Base-by-base conservation (phyloP, 768 basidiomycete species). In the Amanita polypyramis region DNA sequence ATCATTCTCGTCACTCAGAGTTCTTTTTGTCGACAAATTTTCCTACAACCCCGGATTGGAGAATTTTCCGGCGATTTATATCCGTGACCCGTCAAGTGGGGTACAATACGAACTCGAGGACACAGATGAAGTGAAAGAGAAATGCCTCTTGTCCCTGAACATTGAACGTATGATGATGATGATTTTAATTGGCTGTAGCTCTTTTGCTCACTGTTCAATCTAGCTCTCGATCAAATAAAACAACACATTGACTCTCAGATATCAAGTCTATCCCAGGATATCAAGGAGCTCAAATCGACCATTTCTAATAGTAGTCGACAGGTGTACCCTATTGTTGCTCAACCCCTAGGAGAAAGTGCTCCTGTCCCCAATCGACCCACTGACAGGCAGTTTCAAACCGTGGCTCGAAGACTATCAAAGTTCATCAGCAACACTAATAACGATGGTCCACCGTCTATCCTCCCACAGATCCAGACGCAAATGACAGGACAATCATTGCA, bases 151-250 rank as follows among this genome's bases (percentile, higher is more conserved):
- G 42, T 94, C 89, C 39, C 69, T 99, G 41, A 96, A 97, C 56
- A 93, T 99, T 51, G 95, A 98, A 75, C 89, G 95, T 97, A 65
- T 65, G 94, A 80, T 9, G 27, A n/a, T 37, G 37, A 15, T 12
- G 33, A 14, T 20, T 37, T 7, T 36, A n/a, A n/a, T n/a, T n/a
- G n/a, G n/a, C 5, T 27, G 25, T 3, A 27, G 2, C 19, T 39
- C 20, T n/a, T 27, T 19, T 19, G 21, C 47, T 51, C 42, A 52
- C 43, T 34, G 12, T 23, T 19, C 38, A 52, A 38, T 50, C 15
- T 56, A 99, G 95, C 92, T 19, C 81, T 98, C 47, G 94, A 99
- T 65, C 95, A 98, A 62, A 95, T 99, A 63, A 97, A 95, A 62
- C 92, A 97, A 59, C 95, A 99, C 61, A 94, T 99, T 55, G 95